Conservation (phyloP, 345 rosid species). For the Raphanus sativus region DNA sequence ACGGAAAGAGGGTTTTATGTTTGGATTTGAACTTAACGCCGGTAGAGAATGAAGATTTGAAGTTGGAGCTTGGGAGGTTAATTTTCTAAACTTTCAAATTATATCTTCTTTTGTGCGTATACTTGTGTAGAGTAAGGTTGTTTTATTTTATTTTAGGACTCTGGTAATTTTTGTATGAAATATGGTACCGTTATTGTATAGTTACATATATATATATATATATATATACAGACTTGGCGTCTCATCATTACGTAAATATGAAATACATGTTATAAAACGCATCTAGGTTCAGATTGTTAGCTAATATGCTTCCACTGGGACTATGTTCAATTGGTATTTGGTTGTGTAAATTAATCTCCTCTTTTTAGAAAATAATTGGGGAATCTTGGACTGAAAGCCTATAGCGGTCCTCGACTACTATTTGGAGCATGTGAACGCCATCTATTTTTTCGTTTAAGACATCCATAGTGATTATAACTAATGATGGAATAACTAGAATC, state of each 20-base stretch:
- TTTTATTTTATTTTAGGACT: conserved; percentile 15
- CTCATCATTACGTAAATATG: not conserved
- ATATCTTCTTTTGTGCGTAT: not conserved
- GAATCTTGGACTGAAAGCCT: not conserved
- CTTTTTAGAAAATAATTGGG: not conserved
- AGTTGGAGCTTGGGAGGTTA: conserved; percentile 54
- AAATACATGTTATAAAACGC: not conserved
- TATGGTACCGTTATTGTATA: conserved; percentile 11
- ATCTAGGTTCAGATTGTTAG: conserved; percentile 11
- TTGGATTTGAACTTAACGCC: conserved; percentile 76
- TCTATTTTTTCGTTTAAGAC: not conserved
- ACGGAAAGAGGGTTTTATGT: conserved; percentile 50
- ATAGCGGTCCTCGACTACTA: not conserved
- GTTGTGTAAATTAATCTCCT: not conserved
- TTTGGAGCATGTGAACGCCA: not conserved
- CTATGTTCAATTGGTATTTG: not conserved
- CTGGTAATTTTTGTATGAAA: conserved; percentile 22
- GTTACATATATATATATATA: conserved; percentile 1
- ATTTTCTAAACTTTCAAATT: conserved; percentile 18
- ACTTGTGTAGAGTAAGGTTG: conserved; percentile 30
- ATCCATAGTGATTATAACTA: not conserved
- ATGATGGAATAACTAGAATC: not conserved
- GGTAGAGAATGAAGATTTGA: conserved; percentile 55
- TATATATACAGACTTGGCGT: not conserved
- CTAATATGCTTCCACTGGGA: not conserved